Evolutionary conservation across 1,284 basidiomycete genomes (phyloP), one percentile per base, ranked within the genome.

Genomic region (Trichosporon ovoides): DNA sequence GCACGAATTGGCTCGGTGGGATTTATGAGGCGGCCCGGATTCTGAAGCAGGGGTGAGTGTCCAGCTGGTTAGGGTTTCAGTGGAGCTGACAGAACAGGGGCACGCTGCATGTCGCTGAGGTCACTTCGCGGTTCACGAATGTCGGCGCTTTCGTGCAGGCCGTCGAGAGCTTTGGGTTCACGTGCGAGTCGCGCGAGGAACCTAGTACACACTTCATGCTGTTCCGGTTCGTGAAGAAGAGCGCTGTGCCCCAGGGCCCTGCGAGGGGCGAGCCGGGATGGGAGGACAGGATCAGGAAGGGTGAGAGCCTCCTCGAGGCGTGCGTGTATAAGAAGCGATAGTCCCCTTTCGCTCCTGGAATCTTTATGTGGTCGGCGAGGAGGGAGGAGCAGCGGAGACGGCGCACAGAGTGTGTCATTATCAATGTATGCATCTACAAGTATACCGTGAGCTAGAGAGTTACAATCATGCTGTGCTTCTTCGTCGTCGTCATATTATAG

Each of bases 301-400:
- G 88, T 14, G 76, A 80, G 64, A 74, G 86, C 12, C 72, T 84
- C 38, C 80, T 99, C 59, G 91, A 93, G 74, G 88, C 93, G 33
- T 99, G 96, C 77, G 89, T 98, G 76, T 99, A 99, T 77, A 99
- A 98, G 78, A 84, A 91, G 69, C 83, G 95, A 70, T 98, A 77
- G 82, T 58, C 7, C n/a, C n/a, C n/a, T n/a, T n/a, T n/a, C n/a
- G n/a, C n/a, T n/a, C n/a, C n/a, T n/a, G n/a, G n/a, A n/a, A n/a
- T n/a, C n/a, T n/a, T n/a, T n/a, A n/a, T n/a, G n/a, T n/a, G n/a
- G n/a, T n/a, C n/a, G n/a, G n/a, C n/a, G n/a, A n/a, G n/a, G n/a
- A n/a, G n/a, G n/a, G n/a, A n/a, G n/a, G n/a, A n/a, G n/a, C n/a
- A n/a, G n/a, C n/a, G n/a, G n/a, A n/a, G n/a, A n/a, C n/a, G n/a